These are phyloP conservation scores for Pulveroboletus sp. DNA, from an alignment of 768 basidiomycete genomes.

Conservation along the genomic window DNA sequence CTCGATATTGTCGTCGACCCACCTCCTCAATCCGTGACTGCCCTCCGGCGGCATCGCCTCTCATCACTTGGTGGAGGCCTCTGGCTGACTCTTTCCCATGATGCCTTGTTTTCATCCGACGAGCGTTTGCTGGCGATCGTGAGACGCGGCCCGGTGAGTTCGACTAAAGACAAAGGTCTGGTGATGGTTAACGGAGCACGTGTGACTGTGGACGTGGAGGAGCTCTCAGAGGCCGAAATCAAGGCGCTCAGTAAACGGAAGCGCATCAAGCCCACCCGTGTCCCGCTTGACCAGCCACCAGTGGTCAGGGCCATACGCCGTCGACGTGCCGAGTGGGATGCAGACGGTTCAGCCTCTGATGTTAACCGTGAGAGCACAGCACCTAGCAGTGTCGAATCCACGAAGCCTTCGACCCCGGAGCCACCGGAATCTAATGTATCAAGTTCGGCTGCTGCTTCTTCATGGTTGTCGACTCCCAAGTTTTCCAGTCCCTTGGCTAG, in stretches of 20 bases:
- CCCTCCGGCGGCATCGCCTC: constrained; percentile 80
- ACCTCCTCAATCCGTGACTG: constrained; percentile 77
- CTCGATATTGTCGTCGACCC: constrained; percentile 91
- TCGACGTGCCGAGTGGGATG: constrained; percentile 70
- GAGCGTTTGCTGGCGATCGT: constrained; percentile 75
- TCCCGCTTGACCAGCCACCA: constrained; percentile 91
- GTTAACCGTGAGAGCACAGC: constrained; percentile 14
- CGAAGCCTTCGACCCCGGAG: constrained; percentile 19
- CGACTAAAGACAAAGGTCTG: constrained; percentile 69
- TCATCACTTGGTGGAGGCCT: constrained; percentile 86
- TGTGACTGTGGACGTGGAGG: constrained; percentile 81
- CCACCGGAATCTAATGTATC: constrained; percentile 13
- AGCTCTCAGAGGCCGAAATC: constrained; percentile 81
- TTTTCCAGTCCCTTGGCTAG: constrained; percentile 65
- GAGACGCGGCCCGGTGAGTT: constrained; percentile 55
- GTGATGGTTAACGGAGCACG: constrained; percentile 90
- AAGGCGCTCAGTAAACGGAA: constrained; percentile 80
- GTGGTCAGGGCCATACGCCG: constrained; percentile 67
- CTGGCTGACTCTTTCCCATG: constrained; percentile 91
- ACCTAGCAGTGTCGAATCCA: constrained; percentile 14
- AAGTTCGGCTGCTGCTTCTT: constrained; percentile 20
- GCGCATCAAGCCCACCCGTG: constrained; percentile 76
- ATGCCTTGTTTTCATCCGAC: constrained; percentile 69
- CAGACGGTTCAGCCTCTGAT: constrained; percentile 32
- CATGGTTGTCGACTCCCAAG: constrained; percentile 57